A percentile compares a stretch with the other conserved stretches of the same genome.
Conservation (phyloP, 768 basidiomycete species). For the Dentipellis fragilis region DNA sequence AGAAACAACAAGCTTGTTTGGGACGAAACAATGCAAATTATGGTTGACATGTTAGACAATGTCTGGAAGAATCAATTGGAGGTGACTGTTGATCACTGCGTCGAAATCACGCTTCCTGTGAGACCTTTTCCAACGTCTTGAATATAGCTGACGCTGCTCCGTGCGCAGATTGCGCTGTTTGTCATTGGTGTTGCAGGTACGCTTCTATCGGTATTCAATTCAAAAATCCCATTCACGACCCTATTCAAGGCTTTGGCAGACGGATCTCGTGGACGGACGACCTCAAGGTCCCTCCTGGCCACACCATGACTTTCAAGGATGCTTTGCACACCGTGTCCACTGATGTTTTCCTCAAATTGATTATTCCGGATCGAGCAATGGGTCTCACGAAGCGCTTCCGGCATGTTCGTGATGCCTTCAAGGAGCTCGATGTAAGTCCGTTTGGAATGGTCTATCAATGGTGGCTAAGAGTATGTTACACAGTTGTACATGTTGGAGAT, state of each 20-base stretch:
- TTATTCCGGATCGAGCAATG: slow-evolving; percentile 31
- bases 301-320: slow-evolving; percentile 38
- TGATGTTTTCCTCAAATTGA: slow-evolving; percentile 26
- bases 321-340: slow-evolving; percentile 34
- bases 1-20: slow-evolving; percentile 29
- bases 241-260: slow-evolving; percentile 33
- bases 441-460: neutral
- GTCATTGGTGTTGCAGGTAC: slow-evolving; percentile 41
- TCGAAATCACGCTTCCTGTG: slow-evolving; percentile 47
- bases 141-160: neutral
- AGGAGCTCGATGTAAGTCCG: slow-evolving; percentile 30
- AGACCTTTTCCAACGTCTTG: slow-evolving; percentile 2
- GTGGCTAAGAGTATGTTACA: neutral
- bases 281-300: slow-evolving; percentile 29
- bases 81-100: slow-evolving; percentile 33
- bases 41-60: slow-evolving; percentile 25
- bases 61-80: slow-evolving; percentile 35
- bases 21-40: slow-evolving; percentile 25
- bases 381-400: slow-evolving; percentile 25
- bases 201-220: neutral
- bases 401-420: slow-evolving; percentile 26
- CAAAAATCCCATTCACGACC: neutral
- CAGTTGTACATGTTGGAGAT: slow-evolving; percentile 20
- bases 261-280: slow-evolving; percentile 39
- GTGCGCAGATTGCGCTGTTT: slow-evolving; percentile 40